Conservation (phyloP, 1,284 basidiomycete species). For the Malassezia sp. region DNA sequence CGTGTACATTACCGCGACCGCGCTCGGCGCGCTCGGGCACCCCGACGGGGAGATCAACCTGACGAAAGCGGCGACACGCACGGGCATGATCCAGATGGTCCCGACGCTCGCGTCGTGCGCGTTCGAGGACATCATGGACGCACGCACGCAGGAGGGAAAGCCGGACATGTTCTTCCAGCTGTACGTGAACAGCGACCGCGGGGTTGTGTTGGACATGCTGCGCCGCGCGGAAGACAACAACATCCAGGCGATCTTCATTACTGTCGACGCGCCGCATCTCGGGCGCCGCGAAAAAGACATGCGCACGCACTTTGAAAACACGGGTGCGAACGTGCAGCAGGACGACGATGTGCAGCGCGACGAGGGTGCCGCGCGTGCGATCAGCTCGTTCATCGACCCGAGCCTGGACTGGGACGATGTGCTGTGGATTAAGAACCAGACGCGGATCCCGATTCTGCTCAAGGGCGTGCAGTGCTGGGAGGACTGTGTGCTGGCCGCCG, state of each 20-base stretch:
- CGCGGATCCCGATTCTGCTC: constrained; percentile 67
- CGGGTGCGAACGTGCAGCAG: constrained; percentile 46
- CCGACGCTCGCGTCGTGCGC: constrained; percentile 45
- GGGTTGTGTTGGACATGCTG: constrained; percentile 61
- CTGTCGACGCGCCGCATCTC: constrained; percentile 74
- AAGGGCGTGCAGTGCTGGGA: constrained; percentile 59
- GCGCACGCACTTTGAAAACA: constrained; percentile 36
- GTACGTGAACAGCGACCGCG: constrained; percentile 68
- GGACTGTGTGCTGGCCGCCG: constrained; percentile 57
- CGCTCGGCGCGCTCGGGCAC: constrained; percentile 79
- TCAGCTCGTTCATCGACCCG: constrained; percentile 51
- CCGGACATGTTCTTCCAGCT: constrained; percentile 50
- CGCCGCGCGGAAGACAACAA: constrained; percentile 61
- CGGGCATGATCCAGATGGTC: constrained; percentile 63
- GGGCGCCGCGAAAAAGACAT: constrained; percentile 73
- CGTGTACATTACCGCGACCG: constrained; percentile 67
- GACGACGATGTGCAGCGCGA: constrained; percentile 21
- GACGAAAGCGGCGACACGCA: constrained; percentile 60
- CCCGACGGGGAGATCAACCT: constrained; percentile 86
- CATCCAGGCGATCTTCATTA: constrained; percentile 71
- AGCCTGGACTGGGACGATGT: constrained; percentile 52
- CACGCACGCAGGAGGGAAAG: constrained; percentile 53
- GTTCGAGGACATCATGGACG: constrained; percentile 58
- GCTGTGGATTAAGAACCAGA: constrained; percentile 63
- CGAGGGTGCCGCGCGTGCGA: constrained; percentile 48